A percentile compares a stretch with the other conserved stretches of the same genome.
Evolutionary conservation across 768 basidiomycete species (phyloP).

Genomic region (Amanita molliuscula): DNA sequence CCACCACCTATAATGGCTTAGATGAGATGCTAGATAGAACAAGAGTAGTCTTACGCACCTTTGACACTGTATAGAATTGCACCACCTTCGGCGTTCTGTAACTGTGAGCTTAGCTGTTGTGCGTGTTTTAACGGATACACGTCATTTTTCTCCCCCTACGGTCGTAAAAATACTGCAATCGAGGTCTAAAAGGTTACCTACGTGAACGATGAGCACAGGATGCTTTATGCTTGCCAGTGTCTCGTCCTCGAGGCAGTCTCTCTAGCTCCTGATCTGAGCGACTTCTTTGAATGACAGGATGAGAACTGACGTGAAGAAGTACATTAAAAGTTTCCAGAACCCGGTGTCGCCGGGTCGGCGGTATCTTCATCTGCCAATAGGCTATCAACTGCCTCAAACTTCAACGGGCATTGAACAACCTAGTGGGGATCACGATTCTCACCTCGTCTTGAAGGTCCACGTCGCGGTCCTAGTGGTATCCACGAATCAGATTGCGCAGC

Average conservation of each 20-base stretch:
- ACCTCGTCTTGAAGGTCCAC: slow-evolving; percentile 59
- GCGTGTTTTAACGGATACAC: slow-evolving; percentile 46
- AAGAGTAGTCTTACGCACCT: slow-evolving; percentile 27
- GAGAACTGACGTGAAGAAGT: slow-evolving; percentile 44
- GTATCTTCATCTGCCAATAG: slow-evolving; percentile 48
- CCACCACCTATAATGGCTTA: slow-evolving; percentile 33
- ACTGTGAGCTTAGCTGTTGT: slow-evolving; percentile 36
- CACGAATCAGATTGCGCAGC: background rate
- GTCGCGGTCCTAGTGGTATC: slow-evolving; percentile 33
- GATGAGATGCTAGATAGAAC: background rate
- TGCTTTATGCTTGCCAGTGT: slow-evolving; percentile 43
- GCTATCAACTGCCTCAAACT: slow-evolving; percentile 41
- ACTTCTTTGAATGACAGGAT: background rate
- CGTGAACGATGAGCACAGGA: slow-evolving; percentile 64
- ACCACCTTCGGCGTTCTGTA: slow-evolving; percentile 38
- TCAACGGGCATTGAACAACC: background rate
- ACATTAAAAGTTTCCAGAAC: slow-evolving; percentile 44
- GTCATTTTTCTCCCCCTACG: slow-evolving; percentile 51
- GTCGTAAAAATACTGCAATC: slow-evolving; percentile 4
- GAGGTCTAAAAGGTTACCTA: slow-evolving; percentile 16
- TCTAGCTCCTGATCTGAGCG: slow-evolving; percentile 17
- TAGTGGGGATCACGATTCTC: slow-evolving; percentile 13
- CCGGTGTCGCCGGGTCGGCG: slow-evolving; percentile 44
- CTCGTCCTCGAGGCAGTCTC: slow-evolving; percentile 38
- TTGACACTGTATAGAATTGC: slow-evolving; percentile 49